These are phyloP conservation scores for Chiua virens DNA, from an alignment of 768 basidiomycete genomes.

Conservation along the genomic window DNA sequence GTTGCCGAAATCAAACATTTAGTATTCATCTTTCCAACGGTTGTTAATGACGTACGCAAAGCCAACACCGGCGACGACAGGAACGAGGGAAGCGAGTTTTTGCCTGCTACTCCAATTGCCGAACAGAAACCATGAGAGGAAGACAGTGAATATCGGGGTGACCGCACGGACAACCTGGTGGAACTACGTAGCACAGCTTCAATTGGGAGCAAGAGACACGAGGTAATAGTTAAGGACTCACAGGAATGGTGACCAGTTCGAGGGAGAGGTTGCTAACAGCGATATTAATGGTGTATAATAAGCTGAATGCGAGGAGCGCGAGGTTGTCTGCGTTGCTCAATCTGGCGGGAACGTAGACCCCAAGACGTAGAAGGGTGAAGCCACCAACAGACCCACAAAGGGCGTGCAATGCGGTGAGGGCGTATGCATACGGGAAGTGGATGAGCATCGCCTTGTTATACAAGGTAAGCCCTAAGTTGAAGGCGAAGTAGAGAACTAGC, in stretches of 20 bases:
- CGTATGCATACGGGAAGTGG: conserved; percentile 94
- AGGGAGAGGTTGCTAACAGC: conserved; percentile 91
- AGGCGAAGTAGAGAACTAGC: conserved; percentile 81
- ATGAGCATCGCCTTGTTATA: conserved; percentile 95
- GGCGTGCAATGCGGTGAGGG: conserved; percentile 89
- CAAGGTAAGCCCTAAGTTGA: conserved; percentile 90
- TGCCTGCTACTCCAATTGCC: conserved; percentile 54
- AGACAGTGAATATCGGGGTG: conserved; percentile 89
- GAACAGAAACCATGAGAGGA: conserved; percentile 71
- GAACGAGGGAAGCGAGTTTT: conserved; percentile 73
- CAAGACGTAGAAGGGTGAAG: conserved; percentile 56
- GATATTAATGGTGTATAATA: conserved; percentile 92
- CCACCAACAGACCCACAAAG: conserved; percentile 84
- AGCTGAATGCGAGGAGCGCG: conserved; percentile 78
- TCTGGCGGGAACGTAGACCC: conserved; percentile 57
- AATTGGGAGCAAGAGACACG: neutral
- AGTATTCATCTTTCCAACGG: neutral
- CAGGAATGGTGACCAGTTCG: conserved; percentile 85
- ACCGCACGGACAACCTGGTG: conserved; percentile 95
- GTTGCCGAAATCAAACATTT: neutral
- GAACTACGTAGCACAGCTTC: conserved; percentile 53
- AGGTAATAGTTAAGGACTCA: conserved; percentile 39
- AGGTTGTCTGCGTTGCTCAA: conserved; percentile 52
- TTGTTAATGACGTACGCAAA: conserved; percentile 59
- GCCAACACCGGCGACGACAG: conserved; percentile 87